These are phyloP conservation scores for Glarea lozoyensis DNA, from an alignment of 495 filamentous ascomycete species.

Conservation along the genomic window DNA sequence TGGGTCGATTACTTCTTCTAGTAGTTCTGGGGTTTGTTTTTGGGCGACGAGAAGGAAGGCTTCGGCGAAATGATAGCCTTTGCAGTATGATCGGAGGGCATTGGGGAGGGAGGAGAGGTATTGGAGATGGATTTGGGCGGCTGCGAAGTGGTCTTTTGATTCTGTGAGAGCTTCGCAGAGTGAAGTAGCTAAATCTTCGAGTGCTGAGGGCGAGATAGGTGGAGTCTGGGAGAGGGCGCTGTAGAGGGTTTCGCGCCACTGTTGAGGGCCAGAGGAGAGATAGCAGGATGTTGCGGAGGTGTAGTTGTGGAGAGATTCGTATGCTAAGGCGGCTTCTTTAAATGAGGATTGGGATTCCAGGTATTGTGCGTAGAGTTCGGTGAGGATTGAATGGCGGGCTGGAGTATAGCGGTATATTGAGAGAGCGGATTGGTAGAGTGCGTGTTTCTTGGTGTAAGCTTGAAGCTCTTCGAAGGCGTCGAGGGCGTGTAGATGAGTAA, in stretches of 20 bases:
- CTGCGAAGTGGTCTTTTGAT: slow-evolving; percentile 69
- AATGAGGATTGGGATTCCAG: slow-evolving; percentile 65
- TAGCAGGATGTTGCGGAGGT: slow-evolving; percentile 67
- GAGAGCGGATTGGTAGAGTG: slow-evolving; percentile 68
- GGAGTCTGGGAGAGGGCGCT: slow-evolving; percentile 54
- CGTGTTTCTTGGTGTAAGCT: slow-evolving; percentile 66
- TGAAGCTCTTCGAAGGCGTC: slow-evolving; percentile 64
- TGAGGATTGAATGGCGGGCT: slow-evolving; percentile 46
- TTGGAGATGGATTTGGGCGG: slow-evolving; percentile 72
- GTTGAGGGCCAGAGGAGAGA: slow-evolving; percentile 55
- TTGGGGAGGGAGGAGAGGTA: slow-evolving; percentile 61
- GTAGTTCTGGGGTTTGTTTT: slow-evolving; percentile 32
- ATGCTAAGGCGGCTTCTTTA: slow-evolving; percentile 78
- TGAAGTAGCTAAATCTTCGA: slow-evolving; percentile 52
- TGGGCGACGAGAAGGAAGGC: slow-evolving; percentile 60
- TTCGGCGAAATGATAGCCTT: slow-evolving; percentile 74
- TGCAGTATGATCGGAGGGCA: slow-evolving; percentile 66
- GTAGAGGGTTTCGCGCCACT: slow-evolving; percentile 86
- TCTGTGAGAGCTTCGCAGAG: slow-evolving; percentile 69
- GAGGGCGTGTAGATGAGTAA: slow-evolving; percentile 55
- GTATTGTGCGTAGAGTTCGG: slow-evolving; percentile 66
- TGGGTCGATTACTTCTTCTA: slow-evolving; percentile 58
- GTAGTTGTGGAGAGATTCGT: slow-evolving; percentile 76
- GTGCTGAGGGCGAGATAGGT: slow-evolving; percentile 40
- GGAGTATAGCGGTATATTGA: slow-evolving; percentile 76